Base-by-base conservation (phyloP, 345 rosid genomes). In the Moricandia arvensis region DNA sequence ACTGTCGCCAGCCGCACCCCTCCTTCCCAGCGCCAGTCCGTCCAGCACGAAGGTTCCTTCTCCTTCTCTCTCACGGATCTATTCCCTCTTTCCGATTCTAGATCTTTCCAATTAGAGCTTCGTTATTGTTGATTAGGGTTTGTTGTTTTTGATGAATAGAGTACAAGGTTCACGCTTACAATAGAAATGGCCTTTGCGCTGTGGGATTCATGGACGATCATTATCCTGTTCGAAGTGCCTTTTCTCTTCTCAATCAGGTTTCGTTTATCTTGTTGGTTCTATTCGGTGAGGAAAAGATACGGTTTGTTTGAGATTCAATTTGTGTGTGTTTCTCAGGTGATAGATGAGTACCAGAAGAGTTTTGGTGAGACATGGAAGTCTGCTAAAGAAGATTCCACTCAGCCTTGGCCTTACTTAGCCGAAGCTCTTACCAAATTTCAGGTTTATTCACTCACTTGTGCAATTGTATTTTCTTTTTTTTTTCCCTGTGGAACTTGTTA, bases 161-260 rank as follows among this genome's bases (percentile, higher is more conserved):
- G 24, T 21, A 21, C 24, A 21, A 21, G 24, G 24, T 21, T 21
- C 24, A 21, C 24, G 24, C 24, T 21, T 21, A 21, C 24, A 21
- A 21, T 21, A 21, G 24, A 21, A 21, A 21, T 21, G 24, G 24
- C 2, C 24, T 95, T 33, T 89, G 96, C 68, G 90, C 86, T 1
- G 33, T 90, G 75, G 97, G 96, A 2, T 95, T 95, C 76, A 95
- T 95, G 99, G 97, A 95, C 72, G 97, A 87, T 86, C 97, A 89
- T 70, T 90, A 91, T 71, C 97, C 99, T 0, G 97, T 95, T 49
- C 90, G 97, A 24, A 95, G 99, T 70, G 86, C 97, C 12, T 21
- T 21, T 21, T 21, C 24, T 21, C 24, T 21, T 21, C 24, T 21
- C 2, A 21, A 21, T 21, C 24, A 21, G 24, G 24, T 21, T 2